A percentile compares a stretch with the other conserved stretches of the same genome.
These are phyloP conservation scores for Scalesia atractyloides DNA, from an alignment of 129 eudicot species.

Conservation along the genomic window DNA sequence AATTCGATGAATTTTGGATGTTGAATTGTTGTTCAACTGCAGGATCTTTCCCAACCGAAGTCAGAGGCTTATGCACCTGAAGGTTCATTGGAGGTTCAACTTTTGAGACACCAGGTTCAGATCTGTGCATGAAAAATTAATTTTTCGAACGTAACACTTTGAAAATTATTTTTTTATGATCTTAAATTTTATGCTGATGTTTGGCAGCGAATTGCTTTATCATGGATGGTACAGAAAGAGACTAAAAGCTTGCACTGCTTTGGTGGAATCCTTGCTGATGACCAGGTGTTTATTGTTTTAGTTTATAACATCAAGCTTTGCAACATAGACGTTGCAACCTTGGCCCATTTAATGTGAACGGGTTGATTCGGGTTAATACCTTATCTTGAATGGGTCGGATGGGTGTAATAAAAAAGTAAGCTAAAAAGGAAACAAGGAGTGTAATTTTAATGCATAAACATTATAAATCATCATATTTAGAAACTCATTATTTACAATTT, in stretches of 20 bases:
- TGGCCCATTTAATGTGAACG: not conserved
- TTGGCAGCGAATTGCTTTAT: slow-evolving; percentile 88
- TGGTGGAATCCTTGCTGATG: slow-evolving; percentile 99
- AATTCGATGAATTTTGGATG: slow-evolving; percentile 11
- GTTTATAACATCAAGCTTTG: not conserved
- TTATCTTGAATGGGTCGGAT: slow-evolving; percentile 1
- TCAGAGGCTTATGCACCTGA: slow-evolving; percentile 79
- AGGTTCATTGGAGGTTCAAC: slow-evolving; percentile 71
- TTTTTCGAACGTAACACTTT: not conserved
- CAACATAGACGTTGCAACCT: not conserved
- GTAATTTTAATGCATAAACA: not conserved
- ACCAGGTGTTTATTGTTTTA: slow-evolving; percentile 59
- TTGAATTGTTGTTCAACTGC: slow-evolving; percentile 26
- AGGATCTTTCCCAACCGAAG: slow-evolving; percentile 92
- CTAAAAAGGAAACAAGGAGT: not conserved
- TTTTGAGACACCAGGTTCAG: slow-evolving; percentile 87
- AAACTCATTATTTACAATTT: not conserved
- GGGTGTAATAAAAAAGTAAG: not conserved
- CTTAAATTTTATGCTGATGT: slow-evolving; percentile 27
- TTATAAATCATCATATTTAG: not conserved
- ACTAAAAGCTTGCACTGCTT: slow-evolving; percentile 62
- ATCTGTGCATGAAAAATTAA: not conserved
- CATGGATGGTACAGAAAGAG: slow-evolving; percentile 98
- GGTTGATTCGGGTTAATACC: not conserved
- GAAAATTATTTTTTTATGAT: not conserved